phyloP scores from a whole-genome alignment of 306 rosid genomes.

The Argentina anserina region DNA sequence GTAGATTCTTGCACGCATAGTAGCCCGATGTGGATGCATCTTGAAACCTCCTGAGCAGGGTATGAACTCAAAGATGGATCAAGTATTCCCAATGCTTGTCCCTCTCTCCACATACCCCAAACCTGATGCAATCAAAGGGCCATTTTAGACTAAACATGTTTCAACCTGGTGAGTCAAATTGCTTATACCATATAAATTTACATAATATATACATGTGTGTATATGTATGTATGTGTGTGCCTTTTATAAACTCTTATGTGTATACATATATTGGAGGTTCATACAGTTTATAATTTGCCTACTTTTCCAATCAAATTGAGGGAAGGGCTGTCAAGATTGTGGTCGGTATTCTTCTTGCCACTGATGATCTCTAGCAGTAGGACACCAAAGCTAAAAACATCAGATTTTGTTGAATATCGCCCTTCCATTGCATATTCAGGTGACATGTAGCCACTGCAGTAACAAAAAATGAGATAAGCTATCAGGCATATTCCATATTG shows the following conservation, averaged over 20 bases:
- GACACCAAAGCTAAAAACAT: constrained; percentile 58
- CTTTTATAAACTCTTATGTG: too few relatives aligned
- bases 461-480: neutral
- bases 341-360: constrained; percentile 46
- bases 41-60: constrained; percentile 26
- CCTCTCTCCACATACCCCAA: constrained; percentile 48
- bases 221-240: too few relatives aligned
- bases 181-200: neutral
- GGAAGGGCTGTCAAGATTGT: constrained; percentile 17
- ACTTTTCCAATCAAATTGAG: constrained; percentile 48
- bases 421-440: constrained; percentile 63
- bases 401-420: constrained; percentile 44
- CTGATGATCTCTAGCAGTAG: constrained; percentile 53
- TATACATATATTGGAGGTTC: neutral
- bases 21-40: constrained; percentile 63
- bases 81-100: constrained; percentile 26
- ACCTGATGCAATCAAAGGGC: constrained; percentile 21
- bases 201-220: too few relatives aligned
- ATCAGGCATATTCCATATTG: too few relatives aligned
- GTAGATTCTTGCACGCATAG: constrained; percentile 54
- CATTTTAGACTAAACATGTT: neutral
- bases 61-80: constrained; percentile 30
- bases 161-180: neutral
- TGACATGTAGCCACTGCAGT: constrained; percentile 21
- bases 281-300: constrained; percentile 7